Conservation (phyloP, 805 yeast genomes). For the Yamadazyma akitaensis region DNA sequence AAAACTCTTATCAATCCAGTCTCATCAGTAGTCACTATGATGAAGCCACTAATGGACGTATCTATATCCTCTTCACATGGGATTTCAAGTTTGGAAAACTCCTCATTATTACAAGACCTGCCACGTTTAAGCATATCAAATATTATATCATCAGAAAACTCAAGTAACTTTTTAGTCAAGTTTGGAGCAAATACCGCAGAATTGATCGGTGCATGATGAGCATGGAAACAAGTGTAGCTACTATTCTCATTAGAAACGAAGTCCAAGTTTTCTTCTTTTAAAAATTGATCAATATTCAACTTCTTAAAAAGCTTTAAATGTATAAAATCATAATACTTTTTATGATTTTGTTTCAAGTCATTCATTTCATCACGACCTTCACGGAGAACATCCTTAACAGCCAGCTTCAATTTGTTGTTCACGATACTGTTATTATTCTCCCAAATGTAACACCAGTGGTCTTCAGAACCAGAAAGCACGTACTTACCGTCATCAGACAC, state of each 20-base stretch:
- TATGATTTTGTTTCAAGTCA: slow-evolving; percentile 29
- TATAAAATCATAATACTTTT: slow-evolving; percentile 25
- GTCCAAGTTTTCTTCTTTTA: slow-evolving; percentile 25
- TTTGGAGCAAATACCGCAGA: slow-evolving; percentile 77
- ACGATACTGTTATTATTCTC: slow-evolving; percentile 41
- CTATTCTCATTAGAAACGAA: slow-evolving; percentile 48
- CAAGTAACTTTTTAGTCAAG: slow-evolving; percentile 58
- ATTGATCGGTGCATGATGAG: slow-evolving; percentile 71
- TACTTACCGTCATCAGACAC: slow-evolving; percentile 53
- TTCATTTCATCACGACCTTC: slow-evolving; percentile 33
- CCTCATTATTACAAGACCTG: slow-evolving; percentile 9
- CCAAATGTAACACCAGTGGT: slow-evolving; percentile 87
- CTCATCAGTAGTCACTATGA: slow-evolving; percentile 75
- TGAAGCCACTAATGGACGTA: slow-evolving; percentile 29
- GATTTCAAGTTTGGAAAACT: slow-evolving; percentile 1
- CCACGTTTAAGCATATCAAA: slow-evolving; percentile 51
- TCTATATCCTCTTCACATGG: slow-evolving; percentile 11
- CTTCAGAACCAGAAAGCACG: slow-evolving; percentile 80
- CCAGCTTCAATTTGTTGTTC: slow-evolving; percentile 35
- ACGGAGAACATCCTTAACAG: slow-evolving; percentile 31
- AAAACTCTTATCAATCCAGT: slow-evolving; percentile 72
- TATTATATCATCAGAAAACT: slow-evolving; percentile 74
- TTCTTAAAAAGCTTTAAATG: slow-evolving; percentile 26
- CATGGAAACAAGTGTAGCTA: slow-evolving; percentile 69
- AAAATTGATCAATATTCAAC: slow-evolving; percentile 19